Evolutionary conservation across 2,329 filamentous ascomycete genomes (phyloP).

Genomic region (Hortaea sp.): DNA sequence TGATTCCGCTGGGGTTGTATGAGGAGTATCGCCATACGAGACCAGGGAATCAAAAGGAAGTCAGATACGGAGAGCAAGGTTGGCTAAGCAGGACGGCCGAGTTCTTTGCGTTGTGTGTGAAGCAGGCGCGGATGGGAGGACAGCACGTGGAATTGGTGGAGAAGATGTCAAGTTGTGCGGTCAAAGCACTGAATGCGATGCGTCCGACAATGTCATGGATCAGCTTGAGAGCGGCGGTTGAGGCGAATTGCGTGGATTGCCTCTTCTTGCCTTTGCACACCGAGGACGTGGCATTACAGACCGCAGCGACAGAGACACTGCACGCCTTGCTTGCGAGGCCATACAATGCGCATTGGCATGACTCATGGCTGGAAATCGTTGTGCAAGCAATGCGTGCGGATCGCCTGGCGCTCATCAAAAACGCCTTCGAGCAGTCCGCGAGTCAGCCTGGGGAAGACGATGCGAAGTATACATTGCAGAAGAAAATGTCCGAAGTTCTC

Average conservation of each 20-base stretch:
- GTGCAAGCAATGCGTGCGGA: slow-evolving; percentile 19
- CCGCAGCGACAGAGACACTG: slow-evolving; percentile 42
- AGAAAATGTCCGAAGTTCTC: slow-evolving; percentile 90
- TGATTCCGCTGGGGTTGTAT: slow-evolving; percentile 69
- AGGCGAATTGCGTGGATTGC: slow-evolving; percentile 58
- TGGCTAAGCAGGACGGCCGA: slow-evolving; percentile 73
- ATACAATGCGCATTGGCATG: slow-evolving; percentile 61
- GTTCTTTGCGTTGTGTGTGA: slow-evolving; percentile 64
- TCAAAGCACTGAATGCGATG: slow-evolving; percentile 68
- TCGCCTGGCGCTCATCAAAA: slow-evolving; percentile 20
- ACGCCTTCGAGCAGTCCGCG: slow-evolving; percentile 18
- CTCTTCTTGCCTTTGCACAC: slow-evolving; percentile 63
- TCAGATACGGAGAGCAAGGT: slow-evolving; percentile 71
- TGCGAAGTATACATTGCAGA: slow-evolving; percentile 83
- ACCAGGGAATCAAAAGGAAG: slow-evolving; percentile 50
- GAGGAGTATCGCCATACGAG: slow-evolving; percentile 53
- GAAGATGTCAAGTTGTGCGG: slow-evolving; percentile 42
- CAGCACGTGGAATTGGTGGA: slow-evolving; percentile 55
- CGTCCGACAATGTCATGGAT: slow-evolving; percentile 78
- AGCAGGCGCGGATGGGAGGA: slow-evolving; percentile 22
- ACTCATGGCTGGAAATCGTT: slow-evolving; percentile 21
- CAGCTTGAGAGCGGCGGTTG: slow-evolving; percentile 68
- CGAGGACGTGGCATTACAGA: slow-evolving; percentile 61
- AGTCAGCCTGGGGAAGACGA: slow-evolving; percentile 60
- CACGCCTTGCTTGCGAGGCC: slow-evolving; percentile 29